phyloP scores from a whole-genome alignment of 257 asterid species.

The Leptodermis oblonga region DNA sequence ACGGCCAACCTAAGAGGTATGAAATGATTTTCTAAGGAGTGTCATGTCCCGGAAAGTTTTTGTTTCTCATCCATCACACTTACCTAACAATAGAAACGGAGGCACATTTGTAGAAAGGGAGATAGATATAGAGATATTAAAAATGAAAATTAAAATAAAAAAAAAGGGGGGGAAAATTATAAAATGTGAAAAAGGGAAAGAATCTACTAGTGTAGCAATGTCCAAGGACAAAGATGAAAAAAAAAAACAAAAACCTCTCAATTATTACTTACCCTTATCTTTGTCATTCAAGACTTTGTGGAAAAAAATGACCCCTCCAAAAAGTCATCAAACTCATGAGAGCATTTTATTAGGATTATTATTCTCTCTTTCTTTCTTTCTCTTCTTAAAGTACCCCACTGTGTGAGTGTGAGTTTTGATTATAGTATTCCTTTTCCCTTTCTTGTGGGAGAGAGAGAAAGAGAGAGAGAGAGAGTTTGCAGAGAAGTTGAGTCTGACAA shows the following conservation, averaged over 20 bases:
- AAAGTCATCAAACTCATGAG: constrained; percentile 26
- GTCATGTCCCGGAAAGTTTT: constrained; percentile 21
- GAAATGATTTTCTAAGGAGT: constrained; percentile 15
- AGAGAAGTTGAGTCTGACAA: constrained; percentile 47
- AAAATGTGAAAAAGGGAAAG: no score
- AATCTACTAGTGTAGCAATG: not conserved
- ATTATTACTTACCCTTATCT: constrained; percentile 37
- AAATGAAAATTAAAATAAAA: not conserved
- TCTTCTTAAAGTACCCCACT: constrained; percentile 26
- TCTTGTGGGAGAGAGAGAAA: constrained; percentile 30
- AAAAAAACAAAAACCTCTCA: constrained; percentile 30
- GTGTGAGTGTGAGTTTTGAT: not conserved
- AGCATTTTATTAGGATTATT: not conserved
- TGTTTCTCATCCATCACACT: constrained; percentile 25
- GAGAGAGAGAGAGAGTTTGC: no score
- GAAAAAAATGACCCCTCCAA: constrained; percentile 6
- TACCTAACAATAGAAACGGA: constrained; percentile 24
- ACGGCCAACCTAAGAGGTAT: constrained; percentile 15
- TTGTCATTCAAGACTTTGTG: constrained; percentile 18
- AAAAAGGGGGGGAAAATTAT: no score
- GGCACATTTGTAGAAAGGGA: not conserved
- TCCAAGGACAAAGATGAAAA: constrained; percentile 19
- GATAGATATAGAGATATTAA: not conserved
- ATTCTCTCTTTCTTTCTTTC: constrained; percentile 4
- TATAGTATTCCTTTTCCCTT: constrained; percentile 25